phyloP scores from a whole-genome alignment of 768 basidiomycete genomes.

The Crepidotus variabilis region DNA sequence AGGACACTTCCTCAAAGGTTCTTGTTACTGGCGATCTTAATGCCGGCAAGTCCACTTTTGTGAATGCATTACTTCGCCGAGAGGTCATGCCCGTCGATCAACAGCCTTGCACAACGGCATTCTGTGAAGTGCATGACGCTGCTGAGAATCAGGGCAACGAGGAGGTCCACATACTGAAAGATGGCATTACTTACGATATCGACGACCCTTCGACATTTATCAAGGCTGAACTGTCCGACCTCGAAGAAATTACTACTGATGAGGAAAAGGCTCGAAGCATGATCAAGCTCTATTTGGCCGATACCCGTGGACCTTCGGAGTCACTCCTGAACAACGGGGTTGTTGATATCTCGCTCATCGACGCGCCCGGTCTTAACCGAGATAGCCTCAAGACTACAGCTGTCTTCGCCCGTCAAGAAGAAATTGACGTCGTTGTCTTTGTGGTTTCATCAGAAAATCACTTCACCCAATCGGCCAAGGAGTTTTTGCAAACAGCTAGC shows the following conservation, averaged over 20 bases:
- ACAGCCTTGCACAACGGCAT: slow-evolving; percentile 95
- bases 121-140: slow-evolving; percentile 94
- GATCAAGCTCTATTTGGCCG: slow-evolving; percentile 87
- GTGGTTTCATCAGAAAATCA: slow-evolving; percentile 98
- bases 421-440: slow-evolving; percentile 98
- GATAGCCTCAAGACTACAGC: slow-evolving; percentile 95
- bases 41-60: slow-evolving; percentile 97
- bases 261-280: slow-evolving; percentile 69
- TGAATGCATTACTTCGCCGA: slow-evolving; percentile 89
- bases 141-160: slow-evolving; percentile 76
- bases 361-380: slow-evolving; percentile 95
- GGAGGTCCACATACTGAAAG: slow-evolving; percentile 81
- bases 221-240: slow-evolving; percentile 57
- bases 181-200: slow-evolving; percentile 63
- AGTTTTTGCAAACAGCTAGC: slow-evolving; percentile 89
- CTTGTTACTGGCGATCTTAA: slow-evolving; percentile 98
- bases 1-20: slow-evolving; percentile 92
- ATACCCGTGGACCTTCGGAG: slow-evolving; percentile 70
- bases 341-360: slow-evolving; percentile 97
- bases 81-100: slow-evolving; percentile 97
- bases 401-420: slow-evolving; percentile 91
- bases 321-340: slow-evolving; percentile 93
- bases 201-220: slow-evolving; percentile 76
- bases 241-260: slow-evolving; percentile 78
- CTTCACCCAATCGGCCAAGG: slow-evolving; percentile 92